phyloP scores from a whole-genome alignment of 352 stramenopile genomes.

The Bremia lactucae region DNA sequence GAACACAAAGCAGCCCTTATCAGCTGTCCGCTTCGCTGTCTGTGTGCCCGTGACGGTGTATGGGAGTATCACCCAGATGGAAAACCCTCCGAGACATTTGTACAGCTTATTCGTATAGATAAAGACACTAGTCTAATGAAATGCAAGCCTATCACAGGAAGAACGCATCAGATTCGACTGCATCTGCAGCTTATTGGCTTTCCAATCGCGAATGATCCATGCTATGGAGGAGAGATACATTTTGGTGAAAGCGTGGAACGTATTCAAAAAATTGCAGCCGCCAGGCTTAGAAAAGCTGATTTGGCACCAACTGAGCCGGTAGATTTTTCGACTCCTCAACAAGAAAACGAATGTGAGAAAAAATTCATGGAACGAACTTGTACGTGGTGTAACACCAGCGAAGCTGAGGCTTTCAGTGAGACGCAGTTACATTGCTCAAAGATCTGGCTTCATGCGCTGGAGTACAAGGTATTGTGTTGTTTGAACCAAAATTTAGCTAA shows the following conservation, averaged over 20 bases:
- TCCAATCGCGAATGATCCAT: conserved; percentile 96
- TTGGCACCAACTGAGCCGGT: conserved; percentile 27
- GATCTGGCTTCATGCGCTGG: conserved; percentile 80
- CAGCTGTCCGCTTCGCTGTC: conserved; percentile 70
- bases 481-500: not conserved
- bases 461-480: conserved; percentile 68
- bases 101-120: conserved; percentile 48
- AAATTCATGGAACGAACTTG: conserved; percentile 74
- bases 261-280: conserved; percentile 31
- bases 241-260: conserved; percentile 65
- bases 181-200: conserved; percentile 89
- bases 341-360: conserved; percentile 48
- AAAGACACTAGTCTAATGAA: conserved; percentile 82
- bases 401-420: conserved; percentile 65
- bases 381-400: conserved; percentile 56
- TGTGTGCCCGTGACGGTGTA: conserved; percentile 72
- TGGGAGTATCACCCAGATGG: conserved; percentile 77
- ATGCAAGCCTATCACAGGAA: conserved; percentile 89
- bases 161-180: conserved; percentile 96
- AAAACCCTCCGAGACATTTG: conserved; percentile 68
- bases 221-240: conserved; percentile 92
- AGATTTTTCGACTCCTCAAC: conserved; percentile 45
- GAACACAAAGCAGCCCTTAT: conserved; percentile 46
- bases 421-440: conserved; percentile 77
- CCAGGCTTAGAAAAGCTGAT: conserved; percentile 28